Base-by-base conservation (phyloP, 2,329 filamentous ascomycete species). In the Calonectria fujianensis region DNA sequence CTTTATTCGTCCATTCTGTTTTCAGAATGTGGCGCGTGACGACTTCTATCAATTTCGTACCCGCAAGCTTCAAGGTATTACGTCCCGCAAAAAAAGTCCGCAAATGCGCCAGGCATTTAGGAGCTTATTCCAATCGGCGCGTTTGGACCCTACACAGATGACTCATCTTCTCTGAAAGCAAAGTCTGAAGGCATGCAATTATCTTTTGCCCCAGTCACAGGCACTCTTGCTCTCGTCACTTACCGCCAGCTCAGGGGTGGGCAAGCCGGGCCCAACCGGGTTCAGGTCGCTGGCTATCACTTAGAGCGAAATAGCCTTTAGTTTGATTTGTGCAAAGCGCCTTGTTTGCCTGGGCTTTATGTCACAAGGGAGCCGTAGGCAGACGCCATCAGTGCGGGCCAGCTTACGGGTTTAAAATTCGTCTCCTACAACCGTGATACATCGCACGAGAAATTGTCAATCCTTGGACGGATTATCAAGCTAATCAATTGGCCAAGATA, bases 161-260 rank as follows among this genome's bases (percentile, higher is more conserved):
- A 24, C 7, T 48, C 45, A 48, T 48, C 20, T 24, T 24, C 45
- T 13, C 45, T 13, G n/a, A 48, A 9, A 48, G n/a, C 2, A 48
- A 24, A 20, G 5, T 24, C 10, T n/a, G 9, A 48, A n/a, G 45
- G 45, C n/a, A 24, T 13, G 45, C 13, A 48, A 48, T 48, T 48
- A n/a, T 20, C 8, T 13, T 48, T 48, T 24, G 31, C 41, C 41
- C 18, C 41, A 45, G 18, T 14, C n/a, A n/a, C 64, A 54, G 16
- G 64, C 45, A 67, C 31, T 54, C 64, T 32, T 13, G 32, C 48
- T 20, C 48, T 67, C 64, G 48, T 48, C 13, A 35, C 64, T 39
- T 39, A 39, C 6, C 32, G 13, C 64, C 64, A 31, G 48, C 48
- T 7, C 20, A 48, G 51, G 39, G 41, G 41, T 45, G 18, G 18